Evolutionary conservation across 2,329 filamentous ascomycete genomes (phyloP), one percentile per base, ranked within the genome.

Genomic region (Microsporum audouinii): DNA sequence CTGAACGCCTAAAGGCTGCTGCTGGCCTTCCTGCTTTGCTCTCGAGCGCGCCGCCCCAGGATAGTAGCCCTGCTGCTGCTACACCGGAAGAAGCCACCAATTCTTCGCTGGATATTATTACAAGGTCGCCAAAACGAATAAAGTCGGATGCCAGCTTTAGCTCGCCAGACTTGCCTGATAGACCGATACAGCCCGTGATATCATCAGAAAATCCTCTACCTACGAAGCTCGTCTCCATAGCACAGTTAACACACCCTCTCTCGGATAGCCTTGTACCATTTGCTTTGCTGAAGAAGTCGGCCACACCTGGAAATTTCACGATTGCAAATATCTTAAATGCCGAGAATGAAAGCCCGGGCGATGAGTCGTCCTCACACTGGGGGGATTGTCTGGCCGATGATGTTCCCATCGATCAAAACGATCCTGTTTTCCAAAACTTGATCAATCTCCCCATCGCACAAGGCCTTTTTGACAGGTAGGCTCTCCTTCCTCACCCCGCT

Each of bases 401-500:
- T 23, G 53, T n/a, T 23, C 57, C 56, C 10, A 60, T 61, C 7
- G 65, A 66, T 14, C 49, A 57, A 6, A 64, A 69, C 57, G 71
- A 73, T 57, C 72, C 72, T 10, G 63, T 73, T 7, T 63, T 61
- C 23, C 65, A 64, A 36, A 66, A 68, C 7, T 61, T 72, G 34
- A 57, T 72, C 5, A 68, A 67, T 41, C 66, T 68, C 34, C 58
- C 62, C 1, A 60, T 71, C 57, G 70, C 71, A 6, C 57, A 68
- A 17, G 67, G 66, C n/a, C 62, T 74, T 5, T 72, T 70, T 63
- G 67, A 70, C 31, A 68, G 62, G 69, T 71, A 60, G 49, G 64
- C 59, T 27, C 17, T 38, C n/a, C 12, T 6, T 34, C 55, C 23
- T 56, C 33, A 27, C 8, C 17, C n/a, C 3, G 4, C 2, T 39